phyloP scores from a whole-genome alignment of 1,284 basidiomycete genomes.

The Ceratobasidium theobromae region DNA sequence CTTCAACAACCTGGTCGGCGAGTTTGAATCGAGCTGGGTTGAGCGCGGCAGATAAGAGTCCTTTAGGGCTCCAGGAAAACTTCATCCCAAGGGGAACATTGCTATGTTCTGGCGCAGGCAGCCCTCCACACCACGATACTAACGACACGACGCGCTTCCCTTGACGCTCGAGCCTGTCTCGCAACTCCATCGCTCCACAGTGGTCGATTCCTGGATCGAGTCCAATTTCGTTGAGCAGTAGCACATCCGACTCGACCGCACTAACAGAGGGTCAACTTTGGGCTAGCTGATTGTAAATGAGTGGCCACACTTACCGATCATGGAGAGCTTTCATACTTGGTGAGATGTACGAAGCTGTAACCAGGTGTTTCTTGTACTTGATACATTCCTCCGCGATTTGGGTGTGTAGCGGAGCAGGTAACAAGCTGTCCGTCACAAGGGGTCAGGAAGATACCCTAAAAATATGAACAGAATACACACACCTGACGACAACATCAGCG shows the following conservation, averaged over 20 bases:
- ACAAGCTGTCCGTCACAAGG: conserved; percentile 53
- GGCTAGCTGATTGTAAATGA: background rate
- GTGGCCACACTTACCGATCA: conserved; percentile 50
- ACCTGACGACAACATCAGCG: conserved; percentile 72
- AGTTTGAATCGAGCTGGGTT: conserved; percentile 77
- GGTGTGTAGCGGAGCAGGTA: conserved; percentile 79
- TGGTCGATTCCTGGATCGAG: conserved; percentile 97
- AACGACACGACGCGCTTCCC: conserved; percentile 73
- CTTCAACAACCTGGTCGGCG: conserved; percentile 55
- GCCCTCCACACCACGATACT: conserved; percentile 90
- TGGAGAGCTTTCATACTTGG: conserved; percentile 75
- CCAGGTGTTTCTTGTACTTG: conserved; percentile 70
- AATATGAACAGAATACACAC: conserved; percentile 37
- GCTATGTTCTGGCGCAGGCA: conserved; percentile 76
- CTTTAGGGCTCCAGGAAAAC: conserved; percentile 93
- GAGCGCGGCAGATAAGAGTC: conserved; percentile 80
- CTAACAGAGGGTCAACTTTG: too few relatives aligned
- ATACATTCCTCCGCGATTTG: conserved; percentile 78
- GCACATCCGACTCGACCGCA: conserved; percentile 65
- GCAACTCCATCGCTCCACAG: conserved; percentile 80
- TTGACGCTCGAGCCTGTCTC: conserved; percentile 59
- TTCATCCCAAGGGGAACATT: conserved; percentile 81
- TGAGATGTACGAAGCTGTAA: conserved; percentile 92
- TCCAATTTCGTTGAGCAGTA: conserved; percentile 91
- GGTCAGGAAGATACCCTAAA: background rate